phyloP scores from a whole-genome alignment of 108 stramenopile genomes.

The Cyclotella choctawhatcheeana region DNA sequence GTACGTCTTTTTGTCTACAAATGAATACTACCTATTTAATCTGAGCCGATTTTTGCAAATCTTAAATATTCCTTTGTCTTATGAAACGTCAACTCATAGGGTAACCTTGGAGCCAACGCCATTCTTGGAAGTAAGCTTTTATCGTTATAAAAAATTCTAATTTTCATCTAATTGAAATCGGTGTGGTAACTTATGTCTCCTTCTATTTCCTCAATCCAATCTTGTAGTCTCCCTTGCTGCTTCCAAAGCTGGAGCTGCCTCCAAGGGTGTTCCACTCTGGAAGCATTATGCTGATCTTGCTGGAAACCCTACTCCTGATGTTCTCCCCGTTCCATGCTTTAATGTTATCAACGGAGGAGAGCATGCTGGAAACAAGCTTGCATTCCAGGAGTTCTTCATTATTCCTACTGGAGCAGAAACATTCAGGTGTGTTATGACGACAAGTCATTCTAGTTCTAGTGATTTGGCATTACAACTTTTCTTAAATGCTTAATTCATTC shows the following conservation, averaged over 20 bases:
- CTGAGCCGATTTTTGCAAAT: too few species aligned
- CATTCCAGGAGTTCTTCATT: slow-evolving; percentile 99
- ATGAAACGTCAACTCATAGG: slow-evolving; percentile 1
- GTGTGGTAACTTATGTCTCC: too few species aligned
- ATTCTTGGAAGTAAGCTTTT: slow-evolving; percentile 92
- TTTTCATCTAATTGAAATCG: too few species aligned
- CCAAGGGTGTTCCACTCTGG: slow-evolving; percentile 97
- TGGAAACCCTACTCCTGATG: slow-evolving; percentile 92
- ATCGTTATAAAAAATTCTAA: background rate
- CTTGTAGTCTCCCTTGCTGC: slow-evolving; percentile 92
- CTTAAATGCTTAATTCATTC: too few species aligned
- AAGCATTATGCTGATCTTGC: slow-evolving; percentile 99
- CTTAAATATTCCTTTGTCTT: too few species aligned
- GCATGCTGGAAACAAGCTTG: slow-evolving; percentile 98
- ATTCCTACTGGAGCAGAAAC: slow-evolving; percentile 96
- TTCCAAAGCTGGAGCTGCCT: slow-evolving; percentile 97
- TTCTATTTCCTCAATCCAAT: slow-evolving; percentile 1
- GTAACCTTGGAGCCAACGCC: slow-evolving; percentile 98
- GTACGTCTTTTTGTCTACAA: slow-evolving; percentile 5
- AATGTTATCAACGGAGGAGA: slow-evolving; percentile 99
- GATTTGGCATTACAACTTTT: too few species aligned
- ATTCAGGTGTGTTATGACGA: slow-evolving; percentile 56
- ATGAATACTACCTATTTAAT: too few species aligned
- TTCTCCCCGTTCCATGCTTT: slow-evolving; percentile 98
- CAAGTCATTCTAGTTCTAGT: too few species aligned